phyloP scores from a whole-genome alignment of 805 yeast genomes.

The Candida lessepsii region DNA sequence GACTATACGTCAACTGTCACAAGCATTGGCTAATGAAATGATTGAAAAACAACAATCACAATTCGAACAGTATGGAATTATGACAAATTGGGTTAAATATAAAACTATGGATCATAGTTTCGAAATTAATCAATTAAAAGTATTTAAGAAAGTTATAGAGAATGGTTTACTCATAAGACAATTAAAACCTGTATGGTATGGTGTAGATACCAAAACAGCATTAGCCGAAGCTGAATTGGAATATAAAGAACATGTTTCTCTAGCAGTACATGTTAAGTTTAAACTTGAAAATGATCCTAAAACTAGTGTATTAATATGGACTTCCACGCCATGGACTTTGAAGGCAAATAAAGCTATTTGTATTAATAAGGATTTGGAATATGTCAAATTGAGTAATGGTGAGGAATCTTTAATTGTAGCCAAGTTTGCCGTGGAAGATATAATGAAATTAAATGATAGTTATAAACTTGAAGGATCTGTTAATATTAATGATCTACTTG shows the following conservation, averaged over 20 bases:
- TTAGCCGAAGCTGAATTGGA: slow-evolving; percentile 96
- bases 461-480: slow-evolving; percentile 3
- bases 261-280: slow-evolving; percentile 67
- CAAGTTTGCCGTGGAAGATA: slow-evolving; percentile 39
- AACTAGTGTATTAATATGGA: slow-evolving; percentile 68
- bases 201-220: slow-evolving; percentile 90
- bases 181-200: slow-evolving; percentile 96
- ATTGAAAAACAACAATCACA: slow-evolving; percentile 60
- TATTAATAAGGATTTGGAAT: slow-evolving; percentile 55
- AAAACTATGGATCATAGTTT: slow-evolving; percentile 68
- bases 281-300: slow-evolving; percentile 34
- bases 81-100: slow-evolving; percentile 81
- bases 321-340: slow-evolving; percentile 98
- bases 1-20: slow-evolving; percentile 67
- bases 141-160: slow-evolving; percentile 64
- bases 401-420: slow-evolving; percentile 59
- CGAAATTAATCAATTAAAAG: slow-evolving; percentile 70
- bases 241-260: slow-evolving; percentile 73
- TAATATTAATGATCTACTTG: slow-evolving; percentile 3
- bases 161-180: slow-evolving; percentile 76
- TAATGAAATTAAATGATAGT: slow-evolving; percentile 26
- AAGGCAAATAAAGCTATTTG: slow-evolving; percentile 85
- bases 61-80: slow-evolving; percentile 70
- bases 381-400: slow-evolving; percentile 44
- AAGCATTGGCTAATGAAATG: slow-evolving; percentile 66